Percentiles rank a stretch among this genome's conserved stretches.
phyloP scores from a whole-genome alignment of 2,329 filamentous ascomycete genomes.

The Talaromyces sp. region DNA sequence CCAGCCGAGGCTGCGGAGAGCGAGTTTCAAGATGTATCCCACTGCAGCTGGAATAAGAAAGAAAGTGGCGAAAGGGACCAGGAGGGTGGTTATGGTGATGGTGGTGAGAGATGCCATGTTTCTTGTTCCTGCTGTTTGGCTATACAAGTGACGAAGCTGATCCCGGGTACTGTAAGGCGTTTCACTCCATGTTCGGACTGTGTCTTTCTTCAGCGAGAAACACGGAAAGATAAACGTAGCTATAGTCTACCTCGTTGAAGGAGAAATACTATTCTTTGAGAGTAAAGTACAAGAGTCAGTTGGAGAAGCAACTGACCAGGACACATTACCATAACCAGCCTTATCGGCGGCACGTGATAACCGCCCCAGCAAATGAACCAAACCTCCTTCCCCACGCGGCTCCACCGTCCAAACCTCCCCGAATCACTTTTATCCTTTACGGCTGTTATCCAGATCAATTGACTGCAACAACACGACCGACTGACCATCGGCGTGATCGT shows the following conservation, averaged over 20 bases:
- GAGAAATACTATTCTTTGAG: neutral
- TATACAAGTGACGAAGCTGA: slow-evolving; percentile 1
- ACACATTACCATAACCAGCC: slow-evolving; percentile 15
- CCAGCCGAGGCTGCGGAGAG: slow-evolving; percentile 55
- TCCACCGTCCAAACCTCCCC: neutral
- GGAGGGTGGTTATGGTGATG: slow-evolving; percentile 32
- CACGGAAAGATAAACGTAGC: neutral
- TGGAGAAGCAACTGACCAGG: slow-evolving; percentile 1
- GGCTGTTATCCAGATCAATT: neutral
- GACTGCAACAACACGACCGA: neutral
- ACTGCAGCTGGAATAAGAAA: slow-evolving; percentile 37
- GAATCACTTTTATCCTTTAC: neutral
- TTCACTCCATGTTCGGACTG: slow-evolving; percentile 13
- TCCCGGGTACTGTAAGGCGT: neutral
- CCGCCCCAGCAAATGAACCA: slow-evolving; percentile 13
- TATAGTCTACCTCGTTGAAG: neutral
- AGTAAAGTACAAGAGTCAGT: neutral
- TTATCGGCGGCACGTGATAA: slow-evolving; percentile 21
- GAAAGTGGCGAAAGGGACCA: slow-evolving; percentile 35
- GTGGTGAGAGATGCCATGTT: slow-evolving; percentile 38
- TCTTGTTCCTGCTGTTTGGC: slow-evolving; percentile 19
- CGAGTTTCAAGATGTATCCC: slow-evolving; percentile 34
- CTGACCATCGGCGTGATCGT: neutral
- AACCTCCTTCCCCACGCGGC: slow-evolving; percentile 13
- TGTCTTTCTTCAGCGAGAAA: neutral